Evolutionary conservation across 192 early-diverging fungal species (phyloP), one percentile per base, ranked within the genome.

Genomic region (Entrophospora sp.): DNA sequence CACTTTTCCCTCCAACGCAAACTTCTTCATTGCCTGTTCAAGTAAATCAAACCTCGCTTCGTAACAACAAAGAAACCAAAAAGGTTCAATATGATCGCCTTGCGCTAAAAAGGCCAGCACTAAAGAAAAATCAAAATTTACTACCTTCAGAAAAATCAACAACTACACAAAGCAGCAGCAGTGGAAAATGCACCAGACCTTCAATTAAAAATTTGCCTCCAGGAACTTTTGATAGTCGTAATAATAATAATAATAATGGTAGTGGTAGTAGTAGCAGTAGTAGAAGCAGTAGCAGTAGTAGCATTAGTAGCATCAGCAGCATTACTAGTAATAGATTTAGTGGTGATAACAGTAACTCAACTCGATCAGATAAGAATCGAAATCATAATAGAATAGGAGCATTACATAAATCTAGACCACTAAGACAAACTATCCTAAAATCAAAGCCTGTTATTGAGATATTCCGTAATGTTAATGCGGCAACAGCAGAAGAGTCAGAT

Each of bases 401-500:
- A 8, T 13, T 53, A 31, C 18, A 31, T 36, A 66, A 66, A 36
- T n/a, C 31, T 40, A 66, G 40, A 66, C 25, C 37, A 12, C n/a
- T 3, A 10, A 51, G 27, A 12, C 48, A 9, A 22, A 36, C 30
- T 1, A 36, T 49, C 35, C 30, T 78, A 5, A 57, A 66, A 12
- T 71, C 74, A 40, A 75, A 73, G 40, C 74, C 82, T 0, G 71
- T 62, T 16, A 80, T 84, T 22, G 75, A 83, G 49, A 77, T 84
- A 5, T 84, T 79, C 42, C 74, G 71, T 10, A 78, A 72, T 53
- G 75, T 75, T 14, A 81, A 81, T 5, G 82, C 77, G n/a, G 71
- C 77, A 1, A 72, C 77, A n/a, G 75, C 75, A 34, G 79, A 84
- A 38, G 77, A 81, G 49, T 78, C 77, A 8, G 85, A 85, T 30